These are phyloP conservation scores for Carex parvula DNA, from an alignment of 176 grass and related monocot species.

Conservation along the genomic window DNA sequence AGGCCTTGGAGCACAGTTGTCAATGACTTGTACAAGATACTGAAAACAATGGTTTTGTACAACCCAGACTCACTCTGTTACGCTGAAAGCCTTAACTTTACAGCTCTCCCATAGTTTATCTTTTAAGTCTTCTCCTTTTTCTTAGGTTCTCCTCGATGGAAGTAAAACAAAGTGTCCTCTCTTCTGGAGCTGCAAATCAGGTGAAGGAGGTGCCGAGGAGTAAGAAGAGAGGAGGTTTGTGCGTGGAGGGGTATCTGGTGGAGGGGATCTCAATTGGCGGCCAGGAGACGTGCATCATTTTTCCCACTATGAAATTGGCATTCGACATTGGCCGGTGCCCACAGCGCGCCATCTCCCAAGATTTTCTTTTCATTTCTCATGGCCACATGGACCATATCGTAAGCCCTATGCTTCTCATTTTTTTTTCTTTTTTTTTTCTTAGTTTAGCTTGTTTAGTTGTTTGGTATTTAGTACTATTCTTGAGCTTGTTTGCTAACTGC, in stretches of 20 bases:
- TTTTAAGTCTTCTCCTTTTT: neutral
- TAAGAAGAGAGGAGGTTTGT: constrained; percentile 21
- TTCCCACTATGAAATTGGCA: constrained; percentile 77
- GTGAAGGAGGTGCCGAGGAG: neutral
- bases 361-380: constrained; percentile 94
- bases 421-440: neutral
- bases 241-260: constrained; percentile 61
- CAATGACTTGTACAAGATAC: neutral
- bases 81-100: neutral
- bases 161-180: neutral
- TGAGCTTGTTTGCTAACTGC: neutral
- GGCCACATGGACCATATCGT: constrained; percentile 92
- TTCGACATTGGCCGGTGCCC: constrained; percentile 98
- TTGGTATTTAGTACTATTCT: neutral
- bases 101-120: neutral
- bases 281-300: constrained; percentile 85
- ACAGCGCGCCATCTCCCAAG: constrained; percentile 74
- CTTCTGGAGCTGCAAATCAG: neutral
- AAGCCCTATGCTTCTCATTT: neutral
- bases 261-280: constrained; percentile 86
- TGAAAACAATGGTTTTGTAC: neutral
- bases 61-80: neutral
- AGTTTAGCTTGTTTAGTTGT: neutral
- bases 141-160: neutral
- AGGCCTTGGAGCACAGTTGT: neutral